Conservation (phyloP, 305 asterid genomes). For the Fraxinus dipetala region DNA sequence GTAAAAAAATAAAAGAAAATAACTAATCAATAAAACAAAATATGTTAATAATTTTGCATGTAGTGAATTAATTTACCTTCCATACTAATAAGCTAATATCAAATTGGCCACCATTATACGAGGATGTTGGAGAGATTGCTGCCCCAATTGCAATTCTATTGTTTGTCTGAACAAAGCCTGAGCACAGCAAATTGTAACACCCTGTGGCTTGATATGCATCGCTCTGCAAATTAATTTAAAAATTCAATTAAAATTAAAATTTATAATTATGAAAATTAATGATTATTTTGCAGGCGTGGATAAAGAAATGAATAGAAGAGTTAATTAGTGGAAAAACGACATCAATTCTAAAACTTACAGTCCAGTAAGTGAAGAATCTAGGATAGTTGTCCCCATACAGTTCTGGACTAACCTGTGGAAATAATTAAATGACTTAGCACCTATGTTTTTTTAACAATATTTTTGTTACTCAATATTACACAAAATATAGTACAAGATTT, state of each 20-base stretch:
- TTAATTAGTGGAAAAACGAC: background rate
- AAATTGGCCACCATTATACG: slow-evolving; percentile 78
- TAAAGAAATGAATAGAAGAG: background rate
- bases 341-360: slow-evolving; percentile 35
- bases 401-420: slow-evolving; percentile 39
- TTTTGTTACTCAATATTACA: background rate
- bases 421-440: slow-evolving; percentile 20
- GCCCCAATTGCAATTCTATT: slow-evolving; percentile 90
- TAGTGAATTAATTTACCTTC: slow-evolving; percentile 49
- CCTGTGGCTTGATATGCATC: slow-evolving; percentile 97
- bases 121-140: slow-evolving; percentile 87
- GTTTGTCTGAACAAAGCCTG: slow-evolving; percentile 95
- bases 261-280: background rate
- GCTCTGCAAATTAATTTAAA: slow-evolving; percentile 46
- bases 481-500: background rate
- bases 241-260: background rate
- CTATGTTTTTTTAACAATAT: background rate
- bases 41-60: background rate
- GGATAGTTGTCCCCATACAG: slow-evolving; percentile 58
- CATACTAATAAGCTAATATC: slow-evolving; percentile 84
- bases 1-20: background rate
- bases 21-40: background rate
- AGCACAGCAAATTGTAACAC: slow-evolving; percentile 89
- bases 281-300: slow-evolving; percentile 5
- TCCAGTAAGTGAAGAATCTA: slow-evolving; percentile 64